Evolutionary conservation across 169 alveolate genomes (phyloP).

Genomic region (Besnoitia besnoiti): DNA sequence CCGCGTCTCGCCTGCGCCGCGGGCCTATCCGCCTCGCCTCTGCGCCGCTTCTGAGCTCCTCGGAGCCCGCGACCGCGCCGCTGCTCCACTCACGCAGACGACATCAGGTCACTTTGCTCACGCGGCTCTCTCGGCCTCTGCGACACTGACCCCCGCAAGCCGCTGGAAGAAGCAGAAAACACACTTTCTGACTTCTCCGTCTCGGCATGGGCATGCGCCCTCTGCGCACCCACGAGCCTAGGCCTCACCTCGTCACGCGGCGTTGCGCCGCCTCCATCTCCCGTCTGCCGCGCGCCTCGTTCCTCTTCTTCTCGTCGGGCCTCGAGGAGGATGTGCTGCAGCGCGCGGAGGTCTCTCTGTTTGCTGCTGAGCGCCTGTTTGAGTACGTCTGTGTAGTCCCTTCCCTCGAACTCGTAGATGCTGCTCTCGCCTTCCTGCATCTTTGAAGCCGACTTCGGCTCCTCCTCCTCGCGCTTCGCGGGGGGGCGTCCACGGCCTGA

Average conservation of each 20-base stretch:
- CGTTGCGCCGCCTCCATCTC: neutral
- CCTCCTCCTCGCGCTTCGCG: neutral
- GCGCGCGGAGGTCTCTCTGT: neutral
- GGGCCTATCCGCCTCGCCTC: no score
- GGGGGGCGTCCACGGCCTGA: neutral
- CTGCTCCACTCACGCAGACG: no score
- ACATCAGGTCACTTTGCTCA: no score
- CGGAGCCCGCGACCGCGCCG: no score
- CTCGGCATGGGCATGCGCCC: no score
- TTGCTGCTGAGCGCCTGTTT: slow-evolving; percentile 19
- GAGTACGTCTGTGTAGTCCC: neutral
- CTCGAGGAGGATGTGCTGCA: neutral
- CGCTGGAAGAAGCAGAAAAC: no score
- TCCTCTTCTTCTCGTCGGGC: neutral
- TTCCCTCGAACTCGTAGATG: neutral
- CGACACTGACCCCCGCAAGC: no score
- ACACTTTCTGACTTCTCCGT: no score
- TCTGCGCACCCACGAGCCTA: no score
- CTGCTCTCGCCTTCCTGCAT: neutral
- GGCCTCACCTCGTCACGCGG: neutral
- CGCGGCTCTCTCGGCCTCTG: no score
- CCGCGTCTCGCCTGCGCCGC: no score
- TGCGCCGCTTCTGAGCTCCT: no score
- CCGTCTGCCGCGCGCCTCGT: neutral
- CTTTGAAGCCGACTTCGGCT: neutral